Conservation (phyloP, 345 rosid genomes). For the Populus nigra region DNA sequence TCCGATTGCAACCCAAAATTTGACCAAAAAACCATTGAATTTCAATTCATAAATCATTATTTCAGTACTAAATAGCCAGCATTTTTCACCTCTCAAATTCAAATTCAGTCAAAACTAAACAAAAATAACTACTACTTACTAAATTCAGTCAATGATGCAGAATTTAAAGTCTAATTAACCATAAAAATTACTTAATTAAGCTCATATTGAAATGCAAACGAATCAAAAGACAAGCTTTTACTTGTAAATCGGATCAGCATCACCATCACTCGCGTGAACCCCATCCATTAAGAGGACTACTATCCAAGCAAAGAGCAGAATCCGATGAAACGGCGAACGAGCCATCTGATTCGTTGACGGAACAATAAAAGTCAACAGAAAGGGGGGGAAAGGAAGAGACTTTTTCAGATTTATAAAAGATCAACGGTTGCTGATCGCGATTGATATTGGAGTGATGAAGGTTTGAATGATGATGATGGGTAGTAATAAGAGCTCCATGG, state of each 20-base stretch:
- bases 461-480: not conserved
- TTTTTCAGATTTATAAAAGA: conserved; percentile 18
- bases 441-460: not conserved
- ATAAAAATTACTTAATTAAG: not conserved
- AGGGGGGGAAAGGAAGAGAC: not conserved
- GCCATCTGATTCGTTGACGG: conserved; percentile 35
- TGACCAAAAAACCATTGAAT: not conserved
- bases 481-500: not conserved
- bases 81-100: not conserved
- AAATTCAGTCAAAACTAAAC: not conserved
- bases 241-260: conserved; percentile 85
- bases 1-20: not conserved
- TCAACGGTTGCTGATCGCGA: conserved; percentile 13
- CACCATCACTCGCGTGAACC: conserved; percentile 73
- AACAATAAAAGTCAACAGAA: conserved; percentile 22
- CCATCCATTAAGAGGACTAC: conserved; percentile 27
- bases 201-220: not conserved
- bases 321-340: conserved; percentile 16
- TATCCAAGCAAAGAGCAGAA: conserved; percentile 13
- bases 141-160: not conserved
- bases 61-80: not conserved
- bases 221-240: conserved; percentile 15
- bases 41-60: not conserved
- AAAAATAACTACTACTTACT: not conserved
- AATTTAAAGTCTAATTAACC: not conserved